Evolutionary conservation across 768 basidiomycete genomes (phyloP).

Genomic region (Termitomyces sp.): DNA sequence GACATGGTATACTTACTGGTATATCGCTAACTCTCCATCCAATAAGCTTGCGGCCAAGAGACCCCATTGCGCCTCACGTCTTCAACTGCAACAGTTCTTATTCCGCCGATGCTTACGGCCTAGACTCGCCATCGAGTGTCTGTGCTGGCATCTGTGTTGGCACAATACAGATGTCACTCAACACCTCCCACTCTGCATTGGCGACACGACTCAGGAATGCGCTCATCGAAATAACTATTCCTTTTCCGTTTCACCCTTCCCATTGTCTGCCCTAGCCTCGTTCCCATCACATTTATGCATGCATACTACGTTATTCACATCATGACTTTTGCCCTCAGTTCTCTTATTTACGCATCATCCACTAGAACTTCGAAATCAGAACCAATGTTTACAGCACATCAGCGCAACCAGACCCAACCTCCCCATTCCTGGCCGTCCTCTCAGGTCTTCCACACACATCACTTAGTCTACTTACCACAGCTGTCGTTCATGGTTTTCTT

Average conservation of each 20-base stretch:
- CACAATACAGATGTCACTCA: background rate
- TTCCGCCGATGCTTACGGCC: background rate
- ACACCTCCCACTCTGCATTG: background rate
- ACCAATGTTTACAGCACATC: background rate
- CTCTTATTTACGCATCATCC: background rate
- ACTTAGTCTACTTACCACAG: background rate
- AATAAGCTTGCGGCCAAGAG: background rate
- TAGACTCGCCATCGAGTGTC: background rate
- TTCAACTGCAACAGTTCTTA: background rate
- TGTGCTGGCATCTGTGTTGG: background rate
- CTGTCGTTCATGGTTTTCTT: background rate
- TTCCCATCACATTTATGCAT: background rate
- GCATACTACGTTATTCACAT: background rate
- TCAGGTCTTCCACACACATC: background rate
- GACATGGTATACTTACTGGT: background rate
- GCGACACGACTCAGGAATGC: background rate
- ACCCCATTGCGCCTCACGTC: background rate
- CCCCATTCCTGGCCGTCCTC: background rate
- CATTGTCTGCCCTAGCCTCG: background rate
- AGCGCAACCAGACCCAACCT: background rate
- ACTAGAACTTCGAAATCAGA: background rate
- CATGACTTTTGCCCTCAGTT: background rate
- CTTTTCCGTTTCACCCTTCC: background rate
- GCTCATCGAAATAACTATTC: background rate
- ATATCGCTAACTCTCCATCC: background rate